A percentile compares a stretch with the other conserved stretches of the same genome.
Evolutionary conservation across 108 stramenopile genomes (phyloP).

Genomic region (Fistulifera pelliculosa): DNA sequence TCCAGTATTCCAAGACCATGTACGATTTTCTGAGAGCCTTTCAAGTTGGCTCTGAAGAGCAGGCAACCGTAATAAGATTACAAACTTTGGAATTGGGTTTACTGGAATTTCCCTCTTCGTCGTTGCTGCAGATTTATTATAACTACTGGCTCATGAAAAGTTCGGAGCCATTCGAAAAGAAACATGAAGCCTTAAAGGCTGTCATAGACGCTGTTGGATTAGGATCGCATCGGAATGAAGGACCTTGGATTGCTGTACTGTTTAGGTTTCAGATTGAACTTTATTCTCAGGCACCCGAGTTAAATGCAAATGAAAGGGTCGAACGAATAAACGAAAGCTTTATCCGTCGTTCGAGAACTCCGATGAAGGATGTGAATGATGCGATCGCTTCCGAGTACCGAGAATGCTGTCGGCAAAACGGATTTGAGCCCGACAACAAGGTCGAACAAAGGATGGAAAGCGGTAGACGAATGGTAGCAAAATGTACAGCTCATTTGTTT

Average conservation of each 20-base stretch:
- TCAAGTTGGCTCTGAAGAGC: neutral
- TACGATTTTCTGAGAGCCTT: conserved; percentile 15
- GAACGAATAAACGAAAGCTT: conserved; percentile 2
- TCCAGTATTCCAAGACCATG: conserved; percentile 71
- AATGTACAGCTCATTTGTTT: conserved; percentile 22
- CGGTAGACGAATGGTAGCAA: conserved; percentile 29
- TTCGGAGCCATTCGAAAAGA: conserved; percentile 8
- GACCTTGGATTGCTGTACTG: conserved; percentile 29
- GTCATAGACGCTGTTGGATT: conserved; percentile 43
- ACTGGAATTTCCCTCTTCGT: conserved; percentile 64
- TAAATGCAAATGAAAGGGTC: too few relatives aligned
- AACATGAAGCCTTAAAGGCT: conserved; percentile 23
- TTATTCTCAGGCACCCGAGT: neutral
- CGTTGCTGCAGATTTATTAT: conserved; percentile 34
- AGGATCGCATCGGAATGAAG: conserved; percentile 63
- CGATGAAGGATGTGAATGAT: conserved; percentile 35
- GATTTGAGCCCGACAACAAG: neutral
- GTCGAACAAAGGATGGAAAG: conserved; percentile 24
- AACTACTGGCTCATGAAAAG: conserved; percentile 22
- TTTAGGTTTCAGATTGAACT: conserved; percentile 13
- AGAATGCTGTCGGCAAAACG: conserved; percentile 18
- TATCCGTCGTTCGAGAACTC: conserved; percentile 20
- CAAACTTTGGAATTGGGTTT: conserved; percentile 65
- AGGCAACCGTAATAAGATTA: conserved; percentile 32
- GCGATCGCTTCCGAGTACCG: conserved; percentile 14